phyloP scores from a whole-genome alignment of 1,284 basidiomycete genomes.

The Austroboletus niveus region DNA sequence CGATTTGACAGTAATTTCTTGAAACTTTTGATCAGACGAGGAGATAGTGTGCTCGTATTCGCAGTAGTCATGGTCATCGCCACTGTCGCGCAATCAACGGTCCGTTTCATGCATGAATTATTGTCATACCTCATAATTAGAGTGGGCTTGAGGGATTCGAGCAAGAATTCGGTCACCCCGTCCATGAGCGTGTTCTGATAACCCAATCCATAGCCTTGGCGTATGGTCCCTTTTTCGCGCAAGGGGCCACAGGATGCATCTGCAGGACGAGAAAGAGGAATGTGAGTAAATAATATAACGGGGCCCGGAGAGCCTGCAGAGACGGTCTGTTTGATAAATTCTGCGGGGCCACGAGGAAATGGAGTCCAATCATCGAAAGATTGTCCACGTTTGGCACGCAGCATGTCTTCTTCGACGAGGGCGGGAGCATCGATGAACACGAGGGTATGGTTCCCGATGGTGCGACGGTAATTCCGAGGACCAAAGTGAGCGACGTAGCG shows the following conservation, averaged over 20 bases:
- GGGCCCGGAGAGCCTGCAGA: slow-evolving; percentile 41
- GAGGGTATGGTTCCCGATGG: slow-evolving; percentile 66
- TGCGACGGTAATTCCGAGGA: slow-evolving; percentile 48
- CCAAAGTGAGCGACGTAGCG: slow-evolving; percentile 59
- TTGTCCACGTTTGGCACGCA: slow-evolving; percentile 51
- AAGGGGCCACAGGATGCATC: slow-evolving; percentile 70
- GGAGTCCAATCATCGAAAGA: slow-evolving; percentile 62
- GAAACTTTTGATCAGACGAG: slow-evolving; percentile 35
- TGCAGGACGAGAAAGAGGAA: slow-evolving; percentile 75
- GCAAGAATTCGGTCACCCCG: slow-evolving; percentile 67
- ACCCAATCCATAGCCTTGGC: slow-evolving; percentile 72
- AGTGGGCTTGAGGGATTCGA: slow-evolving; percentile 63
- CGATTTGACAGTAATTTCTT: slow-evolving; percentile 81
- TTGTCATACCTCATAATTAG: slow-evolving; percentile 67
- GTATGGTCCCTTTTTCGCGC: slow-evolving; percentile 71
- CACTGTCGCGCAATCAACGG: slow-evolving; percentile 44
- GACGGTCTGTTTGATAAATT: slow-evolving; percentile 66
- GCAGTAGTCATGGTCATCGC: slow-evolving; percentile 89
- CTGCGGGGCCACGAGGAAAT: slow-evolving; percentile 59
- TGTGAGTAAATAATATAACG: slow-evolving; percentile 75
- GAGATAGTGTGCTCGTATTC: slow-evolving; percentile 59
- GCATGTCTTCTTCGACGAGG: slow-evolving; percentile 75
- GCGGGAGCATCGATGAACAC: slow-evolving; percentile 70
- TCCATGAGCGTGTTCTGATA: slow-evolving; percentile 82
- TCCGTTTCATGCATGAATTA: not conserved